These are phyloP conservation scores for Aspergillus affinis DNA, from an alignment of 495 filamentous ascomycete species.

Conservation along the genomic window DNA sequence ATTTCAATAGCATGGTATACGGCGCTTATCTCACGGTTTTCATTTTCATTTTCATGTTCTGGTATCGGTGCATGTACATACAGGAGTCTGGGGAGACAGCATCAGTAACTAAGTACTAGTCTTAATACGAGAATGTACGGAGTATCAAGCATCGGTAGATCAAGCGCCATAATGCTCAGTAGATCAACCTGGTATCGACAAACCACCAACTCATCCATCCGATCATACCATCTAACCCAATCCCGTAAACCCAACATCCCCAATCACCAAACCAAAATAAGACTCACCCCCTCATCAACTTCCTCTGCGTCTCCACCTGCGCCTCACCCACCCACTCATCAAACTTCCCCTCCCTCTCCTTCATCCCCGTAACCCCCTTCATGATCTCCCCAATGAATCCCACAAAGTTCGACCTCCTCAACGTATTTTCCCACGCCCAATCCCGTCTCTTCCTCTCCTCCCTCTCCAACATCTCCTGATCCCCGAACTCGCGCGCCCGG, in stretches of 20 bases:
- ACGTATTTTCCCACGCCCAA: constrained; percentile 96
- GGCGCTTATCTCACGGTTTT: background rate
- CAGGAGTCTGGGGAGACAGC: background rate
- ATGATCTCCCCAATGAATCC: constrained; percentile 90
- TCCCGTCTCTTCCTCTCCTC: constrained; percentile 82
- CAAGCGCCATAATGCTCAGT: no score
- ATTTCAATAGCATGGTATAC: background rate
- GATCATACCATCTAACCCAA: background rate
- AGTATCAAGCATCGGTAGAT: no score
- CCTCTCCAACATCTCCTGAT: constrained; percentile 69
- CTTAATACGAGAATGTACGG: background rate
- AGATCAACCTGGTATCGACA: no score
- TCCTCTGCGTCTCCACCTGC: constrained; percentile 66
- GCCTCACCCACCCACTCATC: constrained; percentile 77
- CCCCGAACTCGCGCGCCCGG: constrained; percentile 76
- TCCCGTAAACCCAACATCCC: constrained; percentile 1
- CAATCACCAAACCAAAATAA: background rate
- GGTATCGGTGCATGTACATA: background rate
- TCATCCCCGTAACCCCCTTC: constrained; percentile 74
- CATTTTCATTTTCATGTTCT: background rate
- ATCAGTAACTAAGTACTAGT: background rate
- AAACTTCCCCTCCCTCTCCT: constrained; percentile 67
- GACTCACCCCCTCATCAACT: constrained; percentile 50
- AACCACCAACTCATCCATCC: background rate
- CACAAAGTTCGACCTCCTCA: constrained; percentile 92